Percentiles rank a stretch among this genome's conserved stretches.
Conservation (phyloP, 2,329 filamentous ascomycete species). For the Talaromyces piceae region DNA sequence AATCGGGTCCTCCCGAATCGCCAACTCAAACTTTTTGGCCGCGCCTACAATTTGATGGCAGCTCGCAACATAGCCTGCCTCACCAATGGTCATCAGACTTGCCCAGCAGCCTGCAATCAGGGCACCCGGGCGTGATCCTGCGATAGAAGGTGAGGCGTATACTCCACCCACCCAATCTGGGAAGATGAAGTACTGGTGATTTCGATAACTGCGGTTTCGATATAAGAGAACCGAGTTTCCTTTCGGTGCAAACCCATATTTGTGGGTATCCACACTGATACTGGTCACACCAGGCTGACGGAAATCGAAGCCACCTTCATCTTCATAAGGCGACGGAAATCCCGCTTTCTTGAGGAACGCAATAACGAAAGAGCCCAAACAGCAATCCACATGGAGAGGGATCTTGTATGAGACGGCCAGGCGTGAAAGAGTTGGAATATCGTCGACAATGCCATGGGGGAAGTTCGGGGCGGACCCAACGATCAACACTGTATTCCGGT, state of each 20-base stretch:
- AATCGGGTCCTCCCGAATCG: slow-evolving; percentile 61
- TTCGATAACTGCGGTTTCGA: slow-evolving; percentile 67
- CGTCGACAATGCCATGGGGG: slow-evolving; percentile 95
- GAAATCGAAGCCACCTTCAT: slow-evolving; percentile 85
- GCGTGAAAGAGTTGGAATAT: slow-evolving; percentile 76
- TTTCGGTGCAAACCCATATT: slow-evolving; percentile 97
- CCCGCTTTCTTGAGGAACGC: slow-evolving; percentile 90
- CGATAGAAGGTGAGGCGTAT: slow-evolving; percentile 86
- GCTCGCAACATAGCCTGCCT: slow-evolving; percentile 77
- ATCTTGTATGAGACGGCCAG: slow-evolving; percentile 72
- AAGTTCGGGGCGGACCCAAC: slow-evolving; percentile 97
- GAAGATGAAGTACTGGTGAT: slow-evolving; percentile 93
- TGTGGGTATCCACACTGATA: slow-evolving; percentile 96
- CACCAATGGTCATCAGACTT: slow-evolving; percentile 78
- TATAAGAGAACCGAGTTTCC: slow-evolving; percentile 93
- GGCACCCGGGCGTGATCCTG: slow-evolving; percentile 84
- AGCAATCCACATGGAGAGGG: slow-evolving; percentile 95
- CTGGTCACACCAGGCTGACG: slow-evolving; percentile 86
- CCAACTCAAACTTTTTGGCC: slow-evolving; percentile 71
- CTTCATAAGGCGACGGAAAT: slow-evolving; percentile 54
- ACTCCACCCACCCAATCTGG: slow-evolving; percentile 94
- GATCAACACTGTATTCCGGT: slow-evolving; percentile 85
- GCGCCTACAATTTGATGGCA: slow-evolving; percentile 84
- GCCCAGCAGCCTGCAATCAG: slow-evolving; percentile 96
- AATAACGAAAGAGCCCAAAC: slow-evolving; percentile 88